These are phyloP conservation scores for Geotrichum aggregatum DNA, from an alignment of 1,139 yeast genomes.

Conservation along the genomic window DNA sequence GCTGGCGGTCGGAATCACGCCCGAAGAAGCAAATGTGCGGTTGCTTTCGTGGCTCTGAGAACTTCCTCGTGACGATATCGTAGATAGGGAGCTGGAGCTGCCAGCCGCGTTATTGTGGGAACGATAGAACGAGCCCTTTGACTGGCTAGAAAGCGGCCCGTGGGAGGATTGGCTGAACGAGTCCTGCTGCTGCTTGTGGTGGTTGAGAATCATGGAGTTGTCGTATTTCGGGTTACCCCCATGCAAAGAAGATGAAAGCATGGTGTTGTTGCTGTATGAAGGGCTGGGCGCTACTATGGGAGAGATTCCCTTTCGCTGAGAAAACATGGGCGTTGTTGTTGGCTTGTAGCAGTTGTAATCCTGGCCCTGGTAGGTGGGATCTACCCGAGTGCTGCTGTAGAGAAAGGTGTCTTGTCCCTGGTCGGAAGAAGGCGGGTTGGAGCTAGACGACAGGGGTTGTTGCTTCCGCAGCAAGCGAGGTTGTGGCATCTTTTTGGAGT, in stretches of 20 bases:
- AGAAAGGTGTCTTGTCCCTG: neutral
- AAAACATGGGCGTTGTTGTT: conserved; percentile 2
- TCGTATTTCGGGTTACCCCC: conserved; percentile 4
- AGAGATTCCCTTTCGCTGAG: neutral
- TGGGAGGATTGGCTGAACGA: no score
- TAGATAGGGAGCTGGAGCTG: neutral
- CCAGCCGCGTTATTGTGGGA: neutral
- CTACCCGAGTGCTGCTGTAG: neutral
- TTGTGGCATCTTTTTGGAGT: neutral
- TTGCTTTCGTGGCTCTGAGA: conserved; percentile 1
- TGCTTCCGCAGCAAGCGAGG: neutral
- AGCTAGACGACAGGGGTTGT: neutral
- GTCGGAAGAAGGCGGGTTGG: neutral
- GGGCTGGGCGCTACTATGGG: neutral
- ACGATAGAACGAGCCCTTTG: neutral
- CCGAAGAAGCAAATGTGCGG: neutral
- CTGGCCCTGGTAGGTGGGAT: neutral
- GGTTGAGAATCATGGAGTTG: conserved; percentile 12
- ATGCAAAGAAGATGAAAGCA: neutral
- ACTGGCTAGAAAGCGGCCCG: no score
- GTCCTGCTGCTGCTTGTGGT: conserved; percentile 9
- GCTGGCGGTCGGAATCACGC: neutral
- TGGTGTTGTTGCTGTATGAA: neutral
- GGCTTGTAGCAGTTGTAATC: conserved; percentile 15
- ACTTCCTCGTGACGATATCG: neutral